Percentiles rank a stretch among this genome's conserved stretches.
phyloP scores from a whole-genome alignment of 192 early-diverging fungal genomes.

The Jimgerdemannia flammicorona region DNA sequence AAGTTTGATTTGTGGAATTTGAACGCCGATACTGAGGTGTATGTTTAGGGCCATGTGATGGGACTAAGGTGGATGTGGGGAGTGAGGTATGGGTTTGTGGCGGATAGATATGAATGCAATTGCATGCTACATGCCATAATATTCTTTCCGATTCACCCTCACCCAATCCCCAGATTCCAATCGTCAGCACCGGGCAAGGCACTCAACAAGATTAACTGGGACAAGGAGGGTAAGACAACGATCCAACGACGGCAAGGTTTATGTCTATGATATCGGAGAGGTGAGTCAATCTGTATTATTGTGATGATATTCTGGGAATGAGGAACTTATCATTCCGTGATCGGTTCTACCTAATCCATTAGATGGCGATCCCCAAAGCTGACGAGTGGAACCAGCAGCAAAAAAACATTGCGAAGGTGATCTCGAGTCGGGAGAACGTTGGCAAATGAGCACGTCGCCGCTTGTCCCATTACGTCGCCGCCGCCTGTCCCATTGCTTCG shows the following conservation, averaged over 20 bases:
- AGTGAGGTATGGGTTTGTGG: not conserved
- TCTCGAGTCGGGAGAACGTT: constrained; percentile 40
- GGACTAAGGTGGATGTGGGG: not conserved
- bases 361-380: constrained; percentile 47
- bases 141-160: not conserved
- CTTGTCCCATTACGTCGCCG: not conserved
- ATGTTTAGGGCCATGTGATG: not conserved
- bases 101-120: not conserved
- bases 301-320: no score
- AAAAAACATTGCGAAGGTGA: constrained; percentile 51
- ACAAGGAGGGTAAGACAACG: constrained; percentile 82
- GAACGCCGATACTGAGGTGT: constrained; percentile 83
- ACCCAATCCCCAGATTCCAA: constrained; percentile 33
- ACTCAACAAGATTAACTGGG: constrained; percentile 94
- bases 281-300: constrained; percentile 30
- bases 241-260: constrained; percentile 77
- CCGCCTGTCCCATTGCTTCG: no score
- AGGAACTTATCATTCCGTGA: not conserved
- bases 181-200: constrained; percentile 62
- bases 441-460: constrained; percentile 7
- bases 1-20: constrained; percentile 92
- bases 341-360: not conserved
- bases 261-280: constrained; percentile 93
- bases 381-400: constrained; percentile 51
- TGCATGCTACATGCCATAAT: not conserved